Evolutionary conservation across 2,329 filamentous ascomycete genomes (phyloP), one percentile per base, ranked within the genome.

Genomic region (Scedosporium boydii): DNA sequence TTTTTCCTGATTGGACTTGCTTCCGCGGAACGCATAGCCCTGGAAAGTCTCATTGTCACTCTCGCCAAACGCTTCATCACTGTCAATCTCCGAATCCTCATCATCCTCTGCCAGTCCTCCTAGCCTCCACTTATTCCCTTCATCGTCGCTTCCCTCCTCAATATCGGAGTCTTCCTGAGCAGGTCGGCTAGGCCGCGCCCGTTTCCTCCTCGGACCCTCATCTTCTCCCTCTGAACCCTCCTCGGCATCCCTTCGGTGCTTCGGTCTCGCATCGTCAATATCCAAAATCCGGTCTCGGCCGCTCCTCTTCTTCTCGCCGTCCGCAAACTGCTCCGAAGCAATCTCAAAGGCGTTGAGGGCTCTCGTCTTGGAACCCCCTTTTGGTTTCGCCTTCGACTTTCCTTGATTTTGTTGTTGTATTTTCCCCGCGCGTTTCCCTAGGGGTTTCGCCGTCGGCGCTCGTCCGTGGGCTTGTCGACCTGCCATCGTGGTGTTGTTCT

Each of bases 31-130:
- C 0, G 78, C 69, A 69, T 88, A 96, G 10, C 86, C 90, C 66
- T 91, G 86, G 67, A 96, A 96, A 65, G 82, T 83, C 71, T 96
- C 93, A 69, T 95, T 87, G 69, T 96, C 93, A 69, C 90, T 95
- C 66, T 90, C 87, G 3, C 91, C 90, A 79, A 96, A 91, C 2
- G 93, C 93, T 69, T 96, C 91, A 71, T 87, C 84, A 68, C 82
- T 85, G 67, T 87, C 85, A 61, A 87, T 82, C 64, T 87, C 84
- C 4, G 84, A 87, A 67, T 87, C 84, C 21, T 86, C 81, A 44
- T 86, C 84, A 38, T 82, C 81, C 16, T 77, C 77, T 23, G 78
- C 79, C 5, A 84, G 64, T 10, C 75, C 79, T 27, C 93, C 92
- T 59, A 96, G 79, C 59, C 82, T 87, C 91, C 91, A 96, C 70